phyloP scores from a whole-genome alignment of 1,139 yeast genomes.

The Suhomyces atakaporum region DNA sequence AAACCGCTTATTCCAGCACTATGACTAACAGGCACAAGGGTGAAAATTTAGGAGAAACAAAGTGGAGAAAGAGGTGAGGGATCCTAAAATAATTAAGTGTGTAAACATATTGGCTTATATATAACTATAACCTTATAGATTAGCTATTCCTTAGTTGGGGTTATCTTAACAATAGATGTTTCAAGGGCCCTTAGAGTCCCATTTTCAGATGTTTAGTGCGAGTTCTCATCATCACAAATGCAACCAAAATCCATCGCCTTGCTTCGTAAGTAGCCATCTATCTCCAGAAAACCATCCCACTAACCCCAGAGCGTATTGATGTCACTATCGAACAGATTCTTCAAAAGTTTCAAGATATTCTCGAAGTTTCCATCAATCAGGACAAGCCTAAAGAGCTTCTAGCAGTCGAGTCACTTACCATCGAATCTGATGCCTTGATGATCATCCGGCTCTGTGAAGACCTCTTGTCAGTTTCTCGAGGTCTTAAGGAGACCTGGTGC shows the following conservation, averaged over 20 bases:
- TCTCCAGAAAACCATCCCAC: too few species aligned
- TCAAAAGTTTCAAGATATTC: conserved; percentile 46
- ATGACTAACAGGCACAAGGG: too few species aligned
- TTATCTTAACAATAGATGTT: too few species aligned
- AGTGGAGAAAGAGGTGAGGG: too few species aligned
- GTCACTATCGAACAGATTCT: conserved; percentile 44
- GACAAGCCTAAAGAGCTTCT: conserved; percentile 53
- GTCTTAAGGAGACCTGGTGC: conserved; percentile 58
- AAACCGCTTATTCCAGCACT: too few species aligned
- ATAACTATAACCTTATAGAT: too few species aligned
- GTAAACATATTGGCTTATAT: too few species aligned
- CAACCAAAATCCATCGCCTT: conserved; percentile 48
- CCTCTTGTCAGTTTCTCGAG: conserved; percentile 48
- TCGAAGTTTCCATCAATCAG: conserved; percentile 43
- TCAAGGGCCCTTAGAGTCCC: too few species aligned
- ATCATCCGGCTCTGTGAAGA: conserved; percentile 58
- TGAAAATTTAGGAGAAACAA: background rate
- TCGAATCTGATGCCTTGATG: conserved; percentile 54
- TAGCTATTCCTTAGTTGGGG: too few species aligned
- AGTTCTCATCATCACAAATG: conserved; percentile 31
- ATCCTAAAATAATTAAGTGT: too few species aligned
- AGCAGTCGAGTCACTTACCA: conserved; percentile 56
- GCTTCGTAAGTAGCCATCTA: conserved; percentile 46
- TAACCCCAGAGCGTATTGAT: conserved; percentile 43
- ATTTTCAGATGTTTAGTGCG: too few species aligned